These are phyloP conservation scores for Prunus dulcis DNA, from an alignment of 306 rosid genomes.

Conservation along the genomic window DNA sequence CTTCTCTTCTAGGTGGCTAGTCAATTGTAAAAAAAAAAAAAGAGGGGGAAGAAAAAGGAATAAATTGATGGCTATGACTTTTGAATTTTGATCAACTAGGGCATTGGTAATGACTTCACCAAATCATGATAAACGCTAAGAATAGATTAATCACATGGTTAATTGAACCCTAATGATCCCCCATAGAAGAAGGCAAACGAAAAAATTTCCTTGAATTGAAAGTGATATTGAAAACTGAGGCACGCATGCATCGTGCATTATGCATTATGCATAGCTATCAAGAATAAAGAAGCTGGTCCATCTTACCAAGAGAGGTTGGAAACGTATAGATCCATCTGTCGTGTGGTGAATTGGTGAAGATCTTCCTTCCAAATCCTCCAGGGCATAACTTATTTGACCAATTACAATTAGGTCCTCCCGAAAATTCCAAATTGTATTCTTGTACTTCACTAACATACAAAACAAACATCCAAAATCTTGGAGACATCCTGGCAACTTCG, in stretches of 20 bases:
- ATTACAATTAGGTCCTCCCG: neutral
- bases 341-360: neutral
- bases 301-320: neutral
- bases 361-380: neutral
- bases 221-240: too few species aligned
- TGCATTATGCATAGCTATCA: neutral
- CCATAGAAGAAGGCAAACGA: neutral
- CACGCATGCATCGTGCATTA: neutral
- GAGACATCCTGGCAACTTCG: constrained; percentile 1
- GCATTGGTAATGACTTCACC: neutral
- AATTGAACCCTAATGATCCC: neutral
- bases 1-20: neutral
- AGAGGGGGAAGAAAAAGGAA: neutral
- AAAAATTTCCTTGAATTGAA: neutral
- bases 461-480: neutral
- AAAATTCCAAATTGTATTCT: neutral
- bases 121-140: neutral
- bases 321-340: neutral
- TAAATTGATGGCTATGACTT: neutral
- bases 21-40: neutral
- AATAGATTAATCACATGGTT: neutral
- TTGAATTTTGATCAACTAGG: neutral
- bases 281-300: neutral
- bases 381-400: neutral
- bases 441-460: neutral